Evolutionary conservation across 2,329 filamentous ascomycete genomes (phyloP).

Genomic region (Trichoderma harzianum): DNA sequence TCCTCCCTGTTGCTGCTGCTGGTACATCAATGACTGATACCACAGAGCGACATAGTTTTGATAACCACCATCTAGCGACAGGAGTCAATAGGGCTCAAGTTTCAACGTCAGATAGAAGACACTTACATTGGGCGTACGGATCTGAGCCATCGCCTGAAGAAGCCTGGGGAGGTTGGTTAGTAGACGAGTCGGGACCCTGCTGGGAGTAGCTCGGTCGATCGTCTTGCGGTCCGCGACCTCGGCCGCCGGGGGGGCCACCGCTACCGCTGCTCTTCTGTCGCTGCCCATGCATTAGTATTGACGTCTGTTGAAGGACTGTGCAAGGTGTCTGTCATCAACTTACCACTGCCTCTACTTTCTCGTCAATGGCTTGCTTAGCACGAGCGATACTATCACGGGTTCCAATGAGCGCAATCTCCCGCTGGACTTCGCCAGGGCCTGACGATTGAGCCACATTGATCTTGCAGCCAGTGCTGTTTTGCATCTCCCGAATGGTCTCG

Average conservation of each 20-base stretch:
- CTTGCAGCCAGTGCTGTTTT: conserved; percentile 82
- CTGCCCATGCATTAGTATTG: conserved; percentile 36
- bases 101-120: neutral
- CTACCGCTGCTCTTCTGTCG: conserved; percentile 54
- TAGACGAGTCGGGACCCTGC: conserved; percentile 40
- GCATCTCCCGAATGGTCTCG: conserved; percentile 93
- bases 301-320: neutral
- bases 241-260: conserved; percentile 41
- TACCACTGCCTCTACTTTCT: conserved; percentile 88
- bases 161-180: conserved; percentile 42
- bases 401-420: conserved; percentile 84
- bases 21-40: conserved; percentile 64
- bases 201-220: conserved; percentile 54
- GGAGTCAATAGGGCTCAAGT: neutral
- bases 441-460: conserved; percentile 87
- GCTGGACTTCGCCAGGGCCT: conserved; percentile 72
- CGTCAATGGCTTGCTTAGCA: conserved; percentile 81
- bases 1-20: conserved; percentile 41
- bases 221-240: conserved; percentile 36
- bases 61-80: conserved; percentile 66
- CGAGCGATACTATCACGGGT: conserved; percentile 71
- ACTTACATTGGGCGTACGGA: conserved; percentile 72
- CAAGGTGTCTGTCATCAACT: conserved; percentile 34
- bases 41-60: conserved; percentile 76
- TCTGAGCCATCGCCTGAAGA: conserved; percentile 54